Conservation (phyloP, 805 yeast genomes). For the Wickerhamiella galacta region DNA sequence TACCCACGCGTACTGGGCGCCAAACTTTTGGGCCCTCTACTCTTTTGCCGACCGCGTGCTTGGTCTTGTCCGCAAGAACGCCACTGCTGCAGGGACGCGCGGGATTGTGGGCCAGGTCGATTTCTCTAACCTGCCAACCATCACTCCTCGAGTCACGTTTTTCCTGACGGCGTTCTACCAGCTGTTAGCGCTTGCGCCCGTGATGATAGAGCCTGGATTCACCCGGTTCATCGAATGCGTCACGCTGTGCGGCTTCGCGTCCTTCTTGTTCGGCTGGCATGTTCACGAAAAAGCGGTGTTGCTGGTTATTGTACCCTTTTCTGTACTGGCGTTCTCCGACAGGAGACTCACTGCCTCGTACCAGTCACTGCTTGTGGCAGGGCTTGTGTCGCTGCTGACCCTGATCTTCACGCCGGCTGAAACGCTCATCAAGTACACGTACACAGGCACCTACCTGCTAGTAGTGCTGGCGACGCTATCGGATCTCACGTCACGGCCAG, state of each 20-base stretch:
- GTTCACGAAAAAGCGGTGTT: slow-evolving; percentile 97
- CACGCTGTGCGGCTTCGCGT: slow-evolving; percentile 78
- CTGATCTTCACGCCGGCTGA: slow-evolving; percentile 66
- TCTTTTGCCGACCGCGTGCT: slow-evolving; percentile 64
- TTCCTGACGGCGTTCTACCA: slow-evolving; percentile 73
- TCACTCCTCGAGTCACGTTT: slow-evolving; percentile 65
- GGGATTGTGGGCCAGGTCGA: slow-evolving; percentile 87
- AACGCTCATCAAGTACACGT: slow-evolving; percentile 55
- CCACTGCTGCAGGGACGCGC: slow-evolving; percentile 39
- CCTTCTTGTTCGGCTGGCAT: slow-evolving; percentile 95
- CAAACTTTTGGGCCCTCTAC: slow-evolving; percentile 91
- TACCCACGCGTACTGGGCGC: slow-evolving; percentile 99
- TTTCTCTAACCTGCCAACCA: slow-evolving; percentile 64
- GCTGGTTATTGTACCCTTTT: slow-evolving; percentile 72
- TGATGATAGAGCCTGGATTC: slow-evolving; percentile 44
- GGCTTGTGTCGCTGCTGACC: slow-evolving; percentile 80
- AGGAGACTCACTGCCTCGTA: slow-evolving; percentile 56
- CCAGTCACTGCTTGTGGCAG: slow-evolving; percentile 56
- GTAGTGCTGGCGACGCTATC: slow-evolving; percentile 56
- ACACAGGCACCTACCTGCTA: slow-evolving; percentile 74
- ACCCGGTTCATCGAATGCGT: slow-evolving; percentile 69
- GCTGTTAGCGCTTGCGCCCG: slow-evolving; percentile 54
- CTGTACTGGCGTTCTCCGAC: slow-evolving; percentile 58
- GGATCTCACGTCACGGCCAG: slow-evolving; percentile 25
- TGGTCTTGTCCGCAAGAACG: slow-evolving; percentile 16